Percentiles rank a stretch among this genome's conserved stretches.
Conservation (phyloP, 495 filamentous ascomycete genomes). For the Xylaria nigripes region DNA sequence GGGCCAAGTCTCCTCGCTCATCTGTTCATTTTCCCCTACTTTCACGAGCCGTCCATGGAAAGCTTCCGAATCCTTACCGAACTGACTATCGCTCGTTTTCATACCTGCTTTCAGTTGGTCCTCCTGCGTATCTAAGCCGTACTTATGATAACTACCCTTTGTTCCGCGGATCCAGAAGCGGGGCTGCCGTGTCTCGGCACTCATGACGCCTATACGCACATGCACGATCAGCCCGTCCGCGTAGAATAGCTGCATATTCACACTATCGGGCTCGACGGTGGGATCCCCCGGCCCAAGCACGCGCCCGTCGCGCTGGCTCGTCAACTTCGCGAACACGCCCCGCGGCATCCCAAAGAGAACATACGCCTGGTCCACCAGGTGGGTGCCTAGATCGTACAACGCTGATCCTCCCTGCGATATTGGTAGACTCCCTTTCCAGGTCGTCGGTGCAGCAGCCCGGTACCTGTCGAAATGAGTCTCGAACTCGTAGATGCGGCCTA, state of each 20-base stretch:
- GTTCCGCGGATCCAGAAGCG: slow-evolving; percentile 76
- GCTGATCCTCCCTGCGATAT: slow-evolving; percentile 59
- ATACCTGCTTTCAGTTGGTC: slow-evolving; percentile 65
- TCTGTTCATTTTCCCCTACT: slow-evolving; percentile 29
- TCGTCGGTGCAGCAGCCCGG: slow-evolving; percentile 44
- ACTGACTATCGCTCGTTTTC: slow-evolving; percentile 54
- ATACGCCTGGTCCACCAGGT: slow-evolving; percentile 75
- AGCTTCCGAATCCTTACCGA: slow-evolving; percentile 53
- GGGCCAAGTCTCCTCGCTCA: slow-evolving; percentile 39
- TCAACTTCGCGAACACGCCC: slow-evolving; percentile 58
- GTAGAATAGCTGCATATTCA: slow-evolving; percentile 64
- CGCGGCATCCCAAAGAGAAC: slow-evolving; percentile 69
- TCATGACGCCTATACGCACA: slow-evolving; percentile 62
- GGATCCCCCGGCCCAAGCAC: slow-evolving; percentile 34
- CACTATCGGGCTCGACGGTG: slow-evolving; percentile 57
- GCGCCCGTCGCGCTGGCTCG: slow-evolving; percentile 51
- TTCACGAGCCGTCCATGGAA: slow-evolving; percentile 35
- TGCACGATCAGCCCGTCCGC: slow-evolving; percentile 49
- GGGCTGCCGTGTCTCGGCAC: slow-evolving; percentile 61
- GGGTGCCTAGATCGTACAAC: slow-evolving; percentile 77
- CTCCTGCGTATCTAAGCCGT: slow-evolving; percentile 72
- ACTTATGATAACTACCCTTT: slow-evolving; percentile 75
- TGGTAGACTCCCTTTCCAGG: slow-evolving; percentile 61
- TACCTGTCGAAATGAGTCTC: slow-evolving; percentile 83
- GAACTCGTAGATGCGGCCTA: slow-evolving; percentile 69